Base-by-base conservation (phyloP, 129 eudicot species). In the Artemisia argyi region DNA sequence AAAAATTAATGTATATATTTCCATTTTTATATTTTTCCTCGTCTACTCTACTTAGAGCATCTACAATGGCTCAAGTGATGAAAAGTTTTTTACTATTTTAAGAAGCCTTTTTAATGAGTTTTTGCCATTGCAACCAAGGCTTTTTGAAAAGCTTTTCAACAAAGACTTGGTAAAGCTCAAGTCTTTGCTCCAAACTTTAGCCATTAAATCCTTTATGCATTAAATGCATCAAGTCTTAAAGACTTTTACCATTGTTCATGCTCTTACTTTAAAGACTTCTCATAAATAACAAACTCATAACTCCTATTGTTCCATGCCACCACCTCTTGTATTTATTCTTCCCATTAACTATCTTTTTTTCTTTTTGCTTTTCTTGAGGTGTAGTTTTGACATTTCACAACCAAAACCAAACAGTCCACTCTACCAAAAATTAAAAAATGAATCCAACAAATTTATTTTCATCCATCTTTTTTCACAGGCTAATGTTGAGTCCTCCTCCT, bases 401-500 rank as follows among this genome's bases (percentile, higher is more conserved):
- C 44, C 63, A 53, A 51, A 32, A 73, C 70, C 66, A 57, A 57
- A 30, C 73, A 62, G 39, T 3, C 57, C 62, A 73, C 26, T 17
- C 80, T 70, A 63, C 66, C 81, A 77, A 77, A 71, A 77, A 50
- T 53, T 69, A 42, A 77, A 61, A 61, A 69, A 69, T 52, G 42
- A 61, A 61, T 53, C 51, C 12, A 61, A 3, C n/a, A 28, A 48
- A 58, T n/a, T 24, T 65, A 74, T 74, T 65, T 65, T 65, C 61
- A 67, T 67, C 71, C 24, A 63, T 17, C n/a, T 19, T 14, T 64
- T 75, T 18, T 81, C 73, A 75, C 50, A 63, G 53, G 5, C 70
- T 73, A 57, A 66, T 56, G 59, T 75, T 63, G 64, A 17, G 79
- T 71, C 81, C 76, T 83, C 76, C 84, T 83, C 62, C 73, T 79